Percentiles rank a stretch among this genome's conserved stretches.
These are phyloP conservation scores for Nitzschia sp. DNA, from an alignment of 108 stramenopile species.

Conservation along the genomic window DNA sequence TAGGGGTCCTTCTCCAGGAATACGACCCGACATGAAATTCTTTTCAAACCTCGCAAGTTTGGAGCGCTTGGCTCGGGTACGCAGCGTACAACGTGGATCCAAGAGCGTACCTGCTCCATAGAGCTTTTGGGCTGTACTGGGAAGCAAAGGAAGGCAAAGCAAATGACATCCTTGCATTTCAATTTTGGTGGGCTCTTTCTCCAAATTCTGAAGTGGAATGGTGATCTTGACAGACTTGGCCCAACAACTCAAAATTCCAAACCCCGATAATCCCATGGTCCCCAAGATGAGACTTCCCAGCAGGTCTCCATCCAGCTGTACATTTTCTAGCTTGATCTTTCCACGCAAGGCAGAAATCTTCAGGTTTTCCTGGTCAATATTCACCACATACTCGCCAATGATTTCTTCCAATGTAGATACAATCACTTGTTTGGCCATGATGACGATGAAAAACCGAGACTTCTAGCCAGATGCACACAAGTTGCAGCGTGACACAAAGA, in stretches of 20 bases:
- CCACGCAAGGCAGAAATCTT: constrained; percentile 72
- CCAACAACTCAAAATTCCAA: constrained; percentile 73
- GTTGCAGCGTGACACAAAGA: too few species aligned
- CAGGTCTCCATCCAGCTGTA: constrained; percentile 80
- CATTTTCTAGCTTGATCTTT: constrained; percentile 79
- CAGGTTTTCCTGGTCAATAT: constrained; percentile 77
- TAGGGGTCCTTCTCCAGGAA: constrained; percentile 68
- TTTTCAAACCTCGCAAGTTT: constrained; percentile 74
- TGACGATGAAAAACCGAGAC: background rate
- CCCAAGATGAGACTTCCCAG: constrained; percentile 73
- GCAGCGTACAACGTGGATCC: constrained; percentile 62
- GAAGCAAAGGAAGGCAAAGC: constrained; percentile 74
- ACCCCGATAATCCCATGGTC: constrained; percentile 69
- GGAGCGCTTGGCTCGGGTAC: constrained; percentile 72
- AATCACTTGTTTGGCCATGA: constrained; percentile 30
- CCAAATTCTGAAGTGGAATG: constrained; percentile 68
- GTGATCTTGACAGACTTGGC: constrained; percentile 56
- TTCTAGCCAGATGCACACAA: too few species aligned
- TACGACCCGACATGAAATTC: constrained; percentile 66
- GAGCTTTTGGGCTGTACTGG: constrained; percentile 59
- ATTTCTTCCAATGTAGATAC: constrained; percentile 67
- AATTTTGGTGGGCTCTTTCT: constrained; percentile 61
- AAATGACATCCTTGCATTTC: constrained; percentile 73
- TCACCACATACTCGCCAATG: constrained; percentile 77
- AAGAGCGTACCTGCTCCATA: constrained; percentile 60